phyloP scores from a whole-genome alignment of 495 filamentous ascomycete species.

The Neurospora hispaniola region DNA sequence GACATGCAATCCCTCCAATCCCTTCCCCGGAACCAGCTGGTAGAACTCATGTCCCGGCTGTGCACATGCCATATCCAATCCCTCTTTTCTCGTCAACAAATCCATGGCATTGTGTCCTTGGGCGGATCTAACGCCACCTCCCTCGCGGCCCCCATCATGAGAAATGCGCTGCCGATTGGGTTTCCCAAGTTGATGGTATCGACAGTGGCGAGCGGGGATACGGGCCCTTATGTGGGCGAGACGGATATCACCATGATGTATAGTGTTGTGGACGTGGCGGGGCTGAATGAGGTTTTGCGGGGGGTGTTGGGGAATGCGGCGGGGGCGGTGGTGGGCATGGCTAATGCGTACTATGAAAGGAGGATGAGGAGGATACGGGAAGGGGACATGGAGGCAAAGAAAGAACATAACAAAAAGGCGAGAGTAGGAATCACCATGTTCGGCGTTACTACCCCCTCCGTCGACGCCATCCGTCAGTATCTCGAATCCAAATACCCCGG shows the following conservation, averaged over 20 bases:
- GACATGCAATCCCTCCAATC: neutral
- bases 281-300: constrained; percentile 46
- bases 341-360: constrained; percentile 23
- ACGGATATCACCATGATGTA: constrained; percentile 63
- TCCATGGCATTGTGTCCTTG: constrained; percentile 46
- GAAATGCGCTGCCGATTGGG: constrained; percentile 45
- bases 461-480: constrained; percentile 34
- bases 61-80: constrained; percentile 25
- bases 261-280: constrained; percentile 58
- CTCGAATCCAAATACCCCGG: constrained; percentile 24
- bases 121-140: constrained; percentile 52
- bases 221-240: constrained; percentile 47
- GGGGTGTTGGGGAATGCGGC: constrained; percentile 51
- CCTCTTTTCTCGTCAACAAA: constrained; percentile 19
- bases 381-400: neutral
- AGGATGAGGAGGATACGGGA: constrained; percentile 1
- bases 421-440: constrained; percentile 61
- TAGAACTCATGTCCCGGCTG: constrained; percentile 37
- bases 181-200: constrained; percentile 62
- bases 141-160: constrained; percentile 47
- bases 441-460: constrained; percentile 58
- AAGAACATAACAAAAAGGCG: constrained; percentile 17
- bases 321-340: constrained; percentile 47
- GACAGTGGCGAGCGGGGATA: constrained; percentile 55
- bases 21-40: constrained; percentile 20